Percentiles rank a stretch among this genome's conserved stretches.
phyloP scores from a whole-genome alignment of 192 early-diverging fungal genomes.

The Podochytrium sp. region DNA sequence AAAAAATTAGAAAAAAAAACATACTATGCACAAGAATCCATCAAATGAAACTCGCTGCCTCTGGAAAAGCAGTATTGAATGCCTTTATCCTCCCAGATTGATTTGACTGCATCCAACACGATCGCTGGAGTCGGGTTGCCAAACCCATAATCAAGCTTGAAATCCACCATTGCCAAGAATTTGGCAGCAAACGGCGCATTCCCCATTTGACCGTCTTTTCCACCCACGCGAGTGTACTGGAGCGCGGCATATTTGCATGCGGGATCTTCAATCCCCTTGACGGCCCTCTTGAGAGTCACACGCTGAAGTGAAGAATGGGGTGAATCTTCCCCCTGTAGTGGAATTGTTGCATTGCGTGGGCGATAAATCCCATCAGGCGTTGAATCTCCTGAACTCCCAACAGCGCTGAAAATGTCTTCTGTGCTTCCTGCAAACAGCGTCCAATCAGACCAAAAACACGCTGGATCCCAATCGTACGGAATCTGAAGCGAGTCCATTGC shows the following conservation, averaged over 20 bases:
- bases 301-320: too few species aligned
- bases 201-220: not conserved
- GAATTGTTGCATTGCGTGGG: not conserved
- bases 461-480: conserved; percentile 57
- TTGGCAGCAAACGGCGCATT: not conserved
- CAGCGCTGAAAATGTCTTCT: not conserved
- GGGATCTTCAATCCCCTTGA: not conserved
- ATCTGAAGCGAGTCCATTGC: conserved; percentile 91
- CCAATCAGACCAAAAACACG: conserved; percentile 70
- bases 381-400: not conserved
- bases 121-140: conserved; percentile 29
- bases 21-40: conserved; percentile 51
- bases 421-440: conserved; percentile 68
- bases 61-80: conserved; percentile 40
- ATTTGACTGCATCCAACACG: conserved; percentile 17
- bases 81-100: conserved; percentile 49
- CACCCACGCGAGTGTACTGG: not conserved
- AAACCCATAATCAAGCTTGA: conserved; percentile 81
- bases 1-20: conserved; percentile 55
- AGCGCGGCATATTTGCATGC: not conserved
- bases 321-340: not conserved
- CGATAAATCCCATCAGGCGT: not conserved
- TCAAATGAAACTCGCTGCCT: conserved; percentile 47
- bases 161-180: conserved; percentile 68
- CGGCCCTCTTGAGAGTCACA: not conserved